Base-by-base conservation (phyloP, 2,329 filamentous ascomycete species). In the Trichoderma polysporum region DNA sequence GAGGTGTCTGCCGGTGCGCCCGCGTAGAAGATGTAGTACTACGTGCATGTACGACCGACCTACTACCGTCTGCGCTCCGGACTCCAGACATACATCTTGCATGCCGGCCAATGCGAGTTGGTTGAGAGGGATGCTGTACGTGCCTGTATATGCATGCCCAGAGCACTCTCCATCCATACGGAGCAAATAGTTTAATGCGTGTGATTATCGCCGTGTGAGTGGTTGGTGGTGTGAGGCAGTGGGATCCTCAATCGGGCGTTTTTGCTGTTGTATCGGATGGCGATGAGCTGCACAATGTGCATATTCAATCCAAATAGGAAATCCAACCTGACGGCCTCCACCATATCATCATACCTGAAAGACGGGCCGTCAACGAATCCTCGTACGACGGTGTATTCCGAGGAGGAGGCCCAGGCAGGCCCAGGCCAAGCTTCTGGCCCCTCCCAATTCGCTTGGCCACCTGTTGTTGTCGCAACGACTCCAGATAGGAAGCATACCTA, bases 271-370 rank as follows among this genome's bases (percentile, higher is more conserved):
- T 33, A 54, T 63, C 37, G 60, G 37, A 63, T 56, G 50, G 50
- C 50, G 50, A 63, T 63, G 60, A 37, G 47, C 60, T 63, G 60
- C 60, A 63, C 60, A 33, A 45, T 45, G 22, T 63, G 60, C 60
- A 63, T 63, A 45, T 63, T 63, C 50, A 31, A 47, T 63, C 60
- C 49, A 56, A 63, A 63, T 63, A 63, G 60, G 60, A 63, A 63
- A 63, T 47, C 60, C 17, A 63, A 33, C 50, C 13, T 56, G 35
- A 29, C 33, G 8, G 59, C 59, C 49, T 53, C 59, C 59, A 33
- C 59, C 35, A 29, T 22, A 35, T 56, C 50, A 45, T 56, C 37
- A 63, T 47, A 15, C 60, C 60, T 63, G 60, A 63, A 31, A 41
- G 37, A 56, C 60, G 25, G 47, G n/a, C 27, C 49, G 17, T 39